Evolutionary conservation across 169 alveolate genomes (phyloP).

Genomic region (Eimeria sp.): DNA sequence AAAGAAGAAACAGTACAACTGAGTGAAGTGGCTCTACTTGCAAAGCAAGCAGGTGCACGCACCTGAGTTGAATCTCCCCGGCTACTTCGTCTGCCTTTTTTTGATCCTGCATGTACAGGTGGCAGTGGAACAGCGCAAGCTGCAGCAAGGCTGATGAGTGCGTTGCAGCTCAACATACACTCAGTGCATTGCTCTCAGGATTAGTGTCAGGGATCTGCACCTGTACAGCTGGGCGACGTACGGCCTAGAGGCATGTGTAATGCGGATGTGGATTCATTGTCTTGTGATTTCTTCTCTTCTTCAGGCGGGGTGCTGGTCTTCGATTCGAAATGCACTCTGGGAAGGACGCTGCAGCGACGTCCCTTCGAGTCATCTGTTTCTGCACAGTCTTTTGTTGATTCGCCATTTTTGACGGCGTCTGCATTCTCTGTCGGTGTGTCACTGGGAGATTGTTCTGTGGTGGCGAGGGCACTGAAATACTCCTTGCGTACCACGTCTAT

Average conservation of each 20-base stretch:
- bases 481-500: conserved; percentile 35
- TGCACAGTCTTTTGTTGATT: not conserved
- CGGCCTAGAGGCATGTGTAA: not conserved
- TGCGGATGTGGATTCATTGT: not conserved
- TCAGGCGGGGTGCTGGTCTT: not conserved
- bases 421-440: not conserved
- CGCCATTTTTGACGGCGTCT: not conserved
- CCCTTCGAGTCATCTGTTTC: not conserved
- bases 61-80: conserved; percentile 4
- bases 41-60: not conserved
- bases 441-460: not conserved
- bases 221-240: not conserved
- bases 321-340: not conserved
- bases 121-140: not conserved
- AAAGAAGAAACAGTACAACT: not conserved
- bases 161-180: not conserved
- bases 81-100: not conserved
- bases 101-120: not conserved
- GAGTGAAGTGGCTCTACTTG: not conserved
- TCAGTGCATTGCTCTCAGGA: not conserved
- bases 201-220: not conserved
- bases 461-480: not conserved
- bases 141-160: not conserved
- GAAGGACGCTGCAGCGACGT: not conserved
- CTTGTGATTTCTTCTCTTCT: not conserved